Evolutionary conservation across 2,329 filamentous ascomycete species (phyloP).

Genomic region (Mycosphaerella sp.): DNA sequence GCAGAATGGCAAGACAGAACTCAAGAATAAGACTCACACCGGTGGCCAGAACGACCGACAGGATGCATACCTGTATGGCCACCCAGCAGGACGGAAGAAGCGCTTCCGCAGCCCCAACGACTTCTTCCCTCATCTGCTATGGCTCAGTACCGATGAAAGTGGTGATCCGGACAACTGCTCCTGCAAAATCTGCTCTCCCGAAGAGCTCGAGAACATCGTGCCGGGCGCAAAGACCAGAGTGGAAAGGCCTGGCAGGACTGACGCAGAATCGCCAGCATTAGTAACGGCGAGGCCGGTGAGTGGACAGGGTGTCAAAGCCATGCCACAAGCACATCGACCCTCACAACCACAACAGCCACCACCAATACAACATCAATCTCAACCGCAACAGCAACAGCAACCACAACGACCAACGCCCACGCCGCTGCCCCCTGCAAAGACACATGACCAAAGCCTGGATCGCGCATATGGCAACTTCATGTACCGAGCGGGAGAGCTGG

Average conservation of each 20-base stretch:
- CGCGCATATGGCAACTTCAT: constrained; percentile 44
- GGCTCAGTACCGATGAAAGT: constrained; percentile 50
- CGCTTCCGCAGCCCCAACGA: constrained; percentile 54
- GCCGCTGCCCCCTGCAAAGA: constrained; percentile 38
- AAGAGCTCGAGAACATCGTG: constrained; percentile 43
- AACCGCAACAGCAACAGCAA: constrained; percentile 10
- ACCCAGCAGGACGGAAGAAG: constrained; percentile 52
- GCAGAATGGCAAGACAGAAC: constrained; percentile 40
- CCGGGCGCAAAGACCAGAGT: constrained; percentile 21
- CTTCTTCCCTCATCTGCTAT: constrained; percentile 55
- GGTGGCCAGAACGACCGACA: constrained; percentile 50
- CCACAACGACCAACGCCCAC: constrained; percentile 31
- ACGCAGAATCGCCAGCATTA: constrained; percentile 4
- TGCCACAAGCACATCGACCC: constrained; percentile 9
- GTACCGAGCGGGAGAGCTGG: constrained; percentile 50
- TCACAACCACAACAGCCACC: constrained; percentile 6
- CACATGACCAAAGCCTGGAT: constrained; percentile 47
- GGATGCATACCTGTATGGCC: constrained; percentile 57
- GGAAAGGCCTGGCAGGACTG: constrained; percentile 22
- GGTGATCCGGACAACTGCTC: constrained; percentile 51
- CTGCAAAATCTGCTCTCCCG: constrained; percentile 53
- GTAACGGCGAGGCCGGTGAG: constrained; percentile 2
- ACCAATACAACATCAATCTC: not conserved
- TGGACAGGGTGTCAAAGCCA: constrained; percentile 20
- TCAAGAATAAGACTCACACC: constrained; percentile 46